phyloP scores from a whole-genome alignment of 345 rosid species.

The Linum trigynum region DNA sequence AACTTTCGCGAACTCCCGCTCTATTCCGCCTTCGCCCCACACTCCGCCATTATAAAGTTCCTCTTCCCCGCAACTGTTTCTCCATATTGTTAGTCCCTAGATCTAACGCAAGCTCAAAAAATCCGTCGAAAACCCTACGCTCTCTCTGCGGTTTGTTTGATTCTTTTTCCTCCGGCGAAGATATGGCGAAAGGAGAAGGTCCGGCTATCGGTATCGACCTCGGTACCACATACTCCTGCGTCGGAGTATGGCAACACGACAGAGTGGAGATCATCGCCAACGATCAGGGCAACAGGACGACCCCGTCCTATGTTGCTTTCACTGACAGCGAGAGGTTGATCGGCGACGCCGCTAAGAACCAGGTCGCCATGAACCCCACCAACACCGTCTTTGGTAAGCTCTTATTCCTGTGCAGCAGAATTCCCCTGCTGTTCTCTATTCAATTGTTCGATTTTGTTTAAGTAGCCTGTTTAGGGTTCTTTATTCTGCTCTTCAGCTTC shows the following conservation, averaged over 20 bases:
- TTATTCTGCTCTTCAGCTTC: too few species aligned
- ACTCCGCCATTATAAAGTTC: too few species aligned
- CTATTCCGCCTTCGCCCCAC: too few species aligned
- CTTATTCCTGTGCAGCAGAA: too few species aligned
- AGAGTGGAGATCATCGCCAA: conserved; percentile 2
- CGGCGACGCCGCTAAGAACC: conserved; percentile 3
- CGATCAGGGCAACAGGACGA: conserved; percentile 3
- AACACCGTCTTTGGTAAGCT: conserved; percentile 3
- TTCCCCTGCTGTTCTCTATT: too few species aligned
- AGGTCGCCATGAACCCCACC: conserved; percentile 7
- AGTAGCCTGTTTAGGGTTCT: too few species aligned
- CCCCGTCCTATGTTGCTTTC: neutral
- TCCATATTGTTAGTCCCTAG: too few species aligned
- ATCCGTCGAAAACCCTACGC: too few species aligned
- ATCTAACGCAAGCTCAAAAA: too few species aligned
- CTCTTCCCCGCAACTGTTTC: too few species aligned
- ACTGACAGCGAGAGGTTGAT: neutral
- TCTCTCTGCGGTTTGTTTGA: neutral
- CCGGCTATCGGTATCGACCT: conserved; percentile 5
- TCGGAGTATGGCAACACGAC: conserved; percentile 3
- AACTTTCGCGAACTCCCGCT: too few species aligned
- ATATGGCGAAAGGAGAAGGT: conserved; percentile 2
- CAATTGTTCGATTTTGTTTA: too few species aligned
- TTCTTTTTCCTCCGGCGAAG: neutral
- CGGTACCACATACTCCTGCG: conserved; percentile 3